These are phyloP conservation scores for Tulasnella sp. DNA, from an alignment of 768 basidiomycete species.

Conservation along the genomic window DNA sequence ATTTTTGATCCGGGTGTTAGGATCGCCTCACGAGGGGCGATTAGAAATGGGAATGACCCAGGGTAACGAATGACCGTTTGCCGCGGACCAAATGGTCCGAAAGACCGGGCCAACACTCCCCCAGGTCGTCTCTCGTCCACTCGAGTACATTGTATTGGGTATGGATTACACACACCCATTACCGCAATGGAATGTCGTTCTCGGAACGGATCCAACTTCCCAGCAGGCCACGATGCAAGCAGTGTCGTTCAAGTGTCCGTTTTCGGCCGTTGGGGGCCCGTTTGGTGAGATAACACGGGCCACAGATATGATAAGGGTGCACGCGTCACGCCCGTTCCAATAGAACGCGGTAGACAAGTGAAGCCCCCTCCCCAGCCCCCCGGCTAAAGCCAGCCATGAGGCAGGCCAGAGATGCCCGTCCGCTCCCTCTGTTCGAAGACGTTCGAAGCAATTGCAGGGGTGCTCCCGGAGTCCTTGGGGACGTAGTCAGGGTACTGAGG, in stretches of 20 bases:
- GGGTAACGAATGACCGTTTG: slow-evolving; percentile 7
- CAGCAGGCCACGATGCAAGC: slow-evolving; percentile 4
- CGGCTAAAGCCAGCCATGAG: slow-evolving; percentile 15
- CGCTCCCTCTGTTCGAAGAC: neutral
- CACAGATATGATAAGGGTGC: slow-evolving; percentile 10
- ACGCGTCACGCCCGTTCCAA: slow-evolving; percentile 10
- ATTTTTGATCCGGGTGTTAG: neutral
- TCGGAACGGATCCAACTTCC: slow-evolving; percentile 5
- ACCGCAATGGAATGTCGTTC: neutral
- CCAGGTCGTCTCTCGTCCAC: neutral
- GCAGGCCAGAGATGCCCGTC: neutral
- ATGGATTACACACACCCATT: neutral
- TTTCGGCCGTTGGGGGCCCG: neutral
- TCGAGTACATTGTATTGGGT: neutral
- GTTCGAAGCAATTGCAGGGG: neutral
- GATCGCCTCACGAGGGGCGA: neutral
- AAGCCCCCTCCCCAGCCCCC: neutral
- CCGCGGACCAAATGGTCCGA: slow-evolving; percentile 11
- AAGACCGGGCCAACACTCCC: neutral
- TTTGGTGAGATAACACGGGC: slow-evolving; percentile 1
- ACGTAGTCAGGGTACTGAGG: neutral
- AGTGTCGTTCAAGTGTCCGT: neutral
- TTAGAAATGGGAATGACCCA: neutral
- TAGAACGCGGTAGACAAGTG: neutral
- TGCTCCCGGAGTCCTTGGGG: slow-evolving; percentile 6